Percentiles rank a stretch among this genome's conserved stretches.
phyloP scores from a whole-genome alignment of 306 rosid genomes.

The Betula pendula region DNA sequence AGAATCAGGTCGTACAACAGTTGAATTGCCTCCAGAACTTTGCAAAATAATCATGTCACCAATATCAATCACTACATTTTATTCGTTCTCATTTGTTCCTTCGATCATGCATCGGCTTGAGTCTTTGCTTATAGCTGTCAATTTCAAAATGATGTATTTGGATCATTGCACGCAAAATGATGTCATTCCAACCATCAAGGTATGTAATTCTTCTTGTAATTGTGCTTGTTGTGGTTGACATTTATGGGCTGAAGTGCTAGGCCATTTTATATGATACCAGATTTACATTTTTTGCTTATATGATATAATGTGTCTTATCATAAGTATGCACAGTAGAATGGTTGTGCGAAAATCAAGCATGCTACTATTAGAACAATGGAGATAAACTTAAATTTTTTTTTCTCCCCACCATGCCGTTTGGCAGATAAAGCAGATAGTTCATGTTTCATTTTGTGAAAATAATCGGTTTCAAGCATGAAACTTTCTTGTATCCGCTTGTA shows the following conservation, averaged over 20 bases:
- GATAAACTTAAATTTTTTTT: neutral
- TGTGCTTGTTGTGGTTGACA: neutral
- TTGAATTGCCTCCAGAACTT: slow-evolving; percentile 83
- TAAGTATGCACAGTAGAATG: neutral
- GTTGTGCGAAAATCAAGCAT: neutral
- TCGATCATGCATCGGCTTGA: slow-evolving; percentile 80
- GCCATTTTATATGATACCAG: neutral
- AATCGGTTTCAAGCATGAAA: neutral
- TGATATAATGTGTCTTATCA: neutral
- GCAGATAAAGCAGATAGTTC: too few species aligned
- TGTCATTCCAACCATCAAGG: slow-evolving; percentile 58
- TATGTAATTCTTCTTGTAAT: slow-evolving; percentile 4
- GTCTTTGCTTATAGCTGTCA: slow-evolving; percentile 62
- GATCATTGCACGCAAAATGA: slow-evolving; percentile 54
- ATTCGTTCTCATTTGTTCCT: slow-evolving; percentile 71
- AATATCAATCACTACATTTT: slow-evolving; percentile 40
- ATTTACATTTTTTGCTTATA: neutral
- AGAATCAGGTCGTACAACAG: slow-evolving; percentile 49
- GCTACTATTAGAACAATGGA: neutral
- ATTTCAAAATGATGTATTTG: slow-evolving; percentile 57
- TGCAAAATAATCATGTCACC: slow-evolving; percentile 76
- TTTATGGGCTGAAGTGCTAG: neutral
- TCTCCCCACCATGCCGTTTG: neutral
- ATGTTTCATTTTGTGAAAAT: neutral
- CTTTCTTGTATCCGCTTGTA: neutral